These are phyloP conservation scores for Kwoniella mangroviensis DNA, from an alignment of 768 basidiomycete genomes.

Conservation along the genomic window DNA sequence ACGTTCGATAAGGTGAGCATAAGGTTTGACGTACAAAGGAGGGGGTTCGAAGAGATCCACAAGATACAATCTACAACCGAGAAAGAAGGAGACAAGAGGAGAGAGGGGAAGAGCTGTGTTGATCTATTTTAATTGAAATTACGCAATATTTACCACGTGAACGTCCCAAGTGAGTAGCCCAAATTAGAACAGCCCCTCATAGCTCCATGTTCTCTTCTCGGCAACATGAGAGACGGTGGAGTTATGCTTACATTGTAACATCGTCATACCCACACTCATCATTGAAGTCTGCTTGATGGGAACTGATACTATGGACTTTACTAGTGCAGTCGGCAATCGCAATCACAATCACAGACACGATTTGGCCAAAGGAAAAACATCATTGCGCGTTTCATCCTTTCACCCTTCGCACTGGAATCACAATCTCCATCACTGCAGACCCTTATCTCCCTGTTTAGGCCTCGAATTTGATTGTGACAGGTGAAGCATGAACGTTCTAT, in stretches of 20 bases:
- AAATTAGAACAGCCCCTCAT: slow-evolving; percentile 2
- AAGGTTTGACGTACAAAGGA: slow-evolving; percentile 4
- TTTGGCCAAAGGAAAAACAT: neutral
- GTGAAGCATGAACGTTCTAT: too few relatives aligned
- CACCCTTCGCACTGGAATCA: too few relatives aligned
- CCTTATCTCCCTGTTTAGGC: neutral
- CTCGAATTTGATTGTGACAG: neutral
- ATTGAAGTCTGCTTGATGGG: too few relatives aligned
- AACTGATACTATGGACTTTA: neutral
- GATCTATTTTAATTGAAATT: slow-evolving; percentile 1
- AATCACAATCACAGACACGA: neutral
- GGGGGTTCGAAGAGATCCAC: neutral
- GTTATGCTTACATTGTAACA: neutral
- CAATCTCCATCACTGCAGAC: neutral
- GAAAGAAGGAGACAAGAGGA: neutral
- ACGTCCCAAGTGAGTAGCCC: neutral
- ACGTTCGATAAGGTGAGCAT: neutral
- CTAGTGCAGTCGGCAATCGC: neutral
- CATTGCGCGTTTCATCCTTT: neutral
- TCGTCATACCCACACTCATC: neutral
- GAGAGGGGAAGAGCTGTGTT: slow-evolving; percentile 2
- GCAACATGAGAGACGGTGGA: neutral
- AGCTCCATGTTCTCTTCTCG: neutral
- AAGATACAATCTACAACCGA: neutral
- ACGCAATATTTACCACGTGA: slow-evolving; percentile 11